Evolutionary conservation across 192 early-diverging fungal species (phyloP), one percentile per base, ranked within the genome.

Genomic region (Coemansia sp.): DNA sequence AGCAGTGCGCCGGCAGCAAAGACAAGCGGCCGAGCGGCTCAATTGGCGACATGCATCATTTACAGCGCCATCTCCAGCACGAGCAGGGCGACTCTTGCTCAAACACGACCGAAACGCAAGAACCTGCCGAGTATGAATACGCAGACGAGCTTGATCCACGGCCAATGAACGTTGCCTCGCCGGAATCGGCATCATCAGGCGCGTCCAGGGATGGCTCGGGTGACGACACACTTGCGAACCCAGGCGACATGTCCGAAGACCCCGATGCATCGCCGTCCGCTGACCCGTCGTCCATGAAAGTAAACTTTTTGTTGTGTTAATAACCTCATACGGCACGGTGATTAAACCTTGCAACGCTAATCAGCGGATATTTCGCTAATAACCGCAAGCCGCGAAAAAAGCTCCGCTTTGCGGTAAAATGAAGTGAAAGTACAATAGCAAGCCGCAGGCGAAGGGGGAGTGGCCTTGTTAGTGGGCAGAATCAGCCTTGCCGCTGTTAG

Each of bases 211-310:
- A 64, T 5, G 68, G 69, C 28, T 64, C 68, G 5, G 51, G 62
- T 18, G 73, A 69, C 22, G 67, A 69, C 12, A 58, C 72, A 7
- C 28, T 65, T 50, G 54, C 30, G 11, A 69, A 56, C 33, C 33
- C 48, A 1, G 54, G 25, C 7, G 44, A 48, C 19, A 35, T 18
- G 8, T 49, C 21, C 9, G 38, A 38, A 22, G 7, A 9, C 8
- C 56, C 31, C 28, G 31, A 9, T 21, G n/a, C 23, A 8, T 31
- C 67, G 1, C 29, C 63, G 31, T 27, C 70, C 0, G 42, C 30
- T 3, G 74, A 77, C 30, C 74, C 74, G 3, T 66, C 68, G 5
- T 66, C 74, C 25, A 77, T 77, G 74, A 67, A 77, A 29, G 57
- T 77, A 32, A 65, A 59, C 21, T 77, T 77, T 56, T 57, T 77